These are phyloP conservation scores for Termitomyces sp. DNA, from an alignment of 768 basidiomycete species.

Conservation along the genomic window DNA sequence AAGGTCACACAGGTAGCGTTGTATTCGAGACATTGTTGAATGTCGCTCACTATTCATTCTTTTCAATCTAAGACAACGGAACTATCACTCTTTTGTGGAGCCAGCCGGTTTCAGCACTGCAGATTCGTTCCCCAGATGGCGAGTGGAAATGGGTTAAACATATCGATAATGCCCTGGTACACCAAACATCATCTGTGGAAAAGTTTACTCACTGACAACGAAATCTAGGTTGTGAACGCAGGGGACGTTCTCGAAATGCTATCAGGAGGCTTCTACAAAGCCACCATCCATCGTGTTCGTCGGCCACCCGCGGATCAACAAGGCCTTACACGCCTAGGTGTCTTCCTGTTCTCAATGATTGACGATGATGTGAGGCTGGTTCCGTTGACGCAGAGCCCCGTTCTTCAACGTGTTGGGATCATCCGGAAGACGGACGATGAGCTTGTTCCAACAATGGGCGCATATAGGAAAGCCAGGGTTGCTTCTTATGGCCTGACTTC, in stretches of 20 bases:
- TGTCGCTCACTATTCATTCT: too few relatives aligned
- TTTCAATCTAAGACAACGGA: slow-evolving; percentile 48
- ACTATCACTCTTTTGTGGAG: slow-evolving; percentile 44
- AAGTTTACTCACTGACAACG: not conserved
- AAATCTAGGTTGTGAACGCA: slow-evolving; percentile 41
- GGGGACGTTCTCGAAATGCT: slow-evolving; percentile 48
- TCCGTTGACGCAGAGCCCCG: slow-evolving; percentile 38
- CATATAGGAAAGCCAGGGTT: slow-evolving; percentile 37
- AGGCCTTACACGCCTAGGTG: slow-evolving; percentile 37
- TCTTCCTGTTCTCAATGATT: slow-evolving; percentile 41
- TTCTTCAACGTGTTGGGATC: slow-evolving; percentile 35
- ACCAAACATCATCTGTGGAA: not conserved
- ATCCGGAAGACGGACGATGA: slow-evolving; percentile 28
- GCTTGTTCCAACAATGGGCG: slow-evolving; percentile 37
- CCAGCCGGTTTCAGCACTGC: slow-evolving; percentile 44
- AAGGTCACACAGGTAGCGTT: slow-evolving; percentile 48
- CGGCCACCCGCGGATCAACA: slow-evolving; percentile 47
- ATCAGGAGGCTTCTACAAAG: slow-evolving; percentile 45
- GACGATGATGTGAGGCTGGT: slow-evolving; percentile 41
- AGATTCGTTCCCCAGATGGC: slow-evolving; percentile 38
- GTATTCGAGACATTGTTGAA: too few relatives aligned
- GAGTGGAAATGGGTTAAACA: slow-evolving; percentile 47
- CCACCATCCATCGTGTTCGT: slow-evolving; percentile 45
- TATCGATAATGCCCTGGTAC: slow-evolving; percentile 43
- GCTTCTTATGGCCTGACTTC: slow-evolving; percentile 36